These are phyloP conservation scores for Amphichorda felina DNA, from an alignment of 2,329 filamentous ascomycete species.

Conservation along the genomic window DNA sequence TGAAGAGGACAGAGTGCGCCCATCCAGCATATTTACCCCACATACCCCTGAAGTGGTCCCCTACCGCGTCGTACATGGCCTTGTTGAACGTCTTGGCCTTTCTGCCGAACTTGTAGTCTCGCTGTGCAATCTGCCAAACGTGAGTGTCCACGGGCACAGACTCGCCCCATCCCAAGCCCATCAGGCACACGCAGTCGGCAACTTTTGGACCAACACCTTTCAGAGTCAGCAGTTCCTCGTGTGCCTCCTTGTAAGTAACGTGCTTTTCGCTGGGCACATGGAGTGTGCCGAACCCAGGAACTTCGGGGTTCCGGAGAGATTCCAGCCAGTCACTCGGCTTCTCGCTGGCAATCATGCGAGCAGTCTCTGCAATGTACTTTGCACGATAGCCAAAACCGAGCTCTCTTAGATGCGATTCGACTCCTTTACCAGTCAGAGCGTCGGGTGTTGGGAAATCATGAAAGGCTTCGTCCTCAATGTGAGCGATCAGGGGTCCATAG, in stretches of 20 bases:
- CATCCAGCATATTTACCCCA: conserved; percentile 95
- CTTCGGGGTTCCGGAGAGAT: conserved; percentile 65
- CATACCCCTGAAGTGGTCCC: conserved; percentile 74
- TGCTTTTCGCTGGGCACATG: conserved; percentile 30
- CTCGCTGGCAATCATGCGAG: conserved; percentile 56
- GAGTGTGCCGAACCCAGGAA: conserved; percentile 39
- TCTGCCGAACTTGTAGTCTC: conserved; percentile 85
- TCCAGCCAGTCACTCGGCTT: conserved; percentile 67
- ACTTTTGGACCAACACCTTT: conserved; percentile 94
- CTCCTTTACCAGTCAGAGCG: conserved; percentile 58
- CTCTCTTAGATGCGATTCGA: conserved; percentile 68
- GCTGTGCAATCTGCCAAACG: conserved; percentile 95
- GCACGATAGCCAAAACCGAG: conserved; percentile 93
- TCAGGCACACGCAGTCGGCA: conserved; percentile 89
- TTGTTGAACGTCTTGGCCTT: conserved; percentile 82
- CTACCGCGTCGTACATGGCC: conserved; percentile 78
- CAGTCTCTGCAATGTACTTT: conserved; percentile 83
- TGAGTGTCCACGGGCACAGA: conserved; percentile 95
- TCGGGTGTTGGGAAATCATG: conserved; percentile 79
- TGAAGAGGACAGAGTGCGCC: conserved; percentile 96
- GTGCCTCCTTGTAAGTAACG: conserved; percentile 65
- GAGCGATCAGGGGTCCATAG: conserved; percentile 68
- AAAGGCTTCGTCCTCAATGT: conserved; percentile 58
- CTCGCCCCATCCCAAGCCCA: conserved; percentile 94
- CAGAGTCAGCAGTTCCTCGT: conserved; percentile 65